Evolutionary conservation across 148 eudicot species (phyloP), one percentile per base, ranked within the genome.

Genomic region (Camellia granthamiana): DNA sequence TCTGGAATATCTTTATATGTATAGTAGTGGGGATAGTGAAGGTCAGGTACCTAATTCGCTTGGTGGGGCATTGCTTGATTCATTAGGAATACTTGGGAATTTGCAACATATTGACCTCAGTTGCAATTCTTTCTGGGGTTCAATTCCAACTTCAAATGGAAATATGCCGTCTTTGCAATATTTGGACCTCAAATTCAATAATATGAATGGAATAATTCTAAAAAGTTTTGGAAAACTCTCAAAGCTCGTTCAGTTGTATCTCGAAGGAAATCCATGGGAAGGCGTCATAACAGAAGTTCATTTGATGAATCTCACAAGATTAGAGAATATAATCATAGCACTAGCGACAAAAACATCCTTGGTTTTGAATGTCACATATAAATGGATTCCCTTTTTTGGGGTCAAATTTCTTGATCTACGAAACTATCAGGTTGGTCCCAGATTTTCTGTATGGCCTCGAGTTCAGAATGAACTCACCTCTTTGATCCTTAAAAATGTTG

Each of bases 141-240:
- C 14, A n/a, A 74, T 84, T 42, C 84, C 84, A 6, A 2, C 18
- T 3, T 76, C 54, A 2, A 62, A 79, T 18, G 77, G 82, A 13
- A 85, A 46, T 7, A 14, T 85, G 38, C 47, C 81, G 7, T 69
- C 69, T 42, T 74, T 82, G 52, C 52, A 66, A 72, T 7, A 38
- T 16, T 65, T 85, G 16, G 30, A 70, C 49, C 60, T 85, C 3
- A 55, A 61, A 0, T 15, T 21, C 56, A 43, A 21, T 61, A 3
- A 52, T 3, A 44, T 84, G 2, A 23, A 41, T 14, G 86, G 81
- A 10, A 0, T 8, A 8, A 64, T 85, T 5, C 69, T 79, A 6
- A 3, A 63, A 63, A 63, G 15, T 15, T 30, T 63, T 80, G 23
- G 73, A 65, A 59, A 69, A 85, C 87, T 85, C 81, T 77, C 88